A percentile compares a stretch with the other conserved stretches of the same genome.
Conservation (phyloP, 345 rosid genomes). For the Eucalyptus grandis region DNA sequence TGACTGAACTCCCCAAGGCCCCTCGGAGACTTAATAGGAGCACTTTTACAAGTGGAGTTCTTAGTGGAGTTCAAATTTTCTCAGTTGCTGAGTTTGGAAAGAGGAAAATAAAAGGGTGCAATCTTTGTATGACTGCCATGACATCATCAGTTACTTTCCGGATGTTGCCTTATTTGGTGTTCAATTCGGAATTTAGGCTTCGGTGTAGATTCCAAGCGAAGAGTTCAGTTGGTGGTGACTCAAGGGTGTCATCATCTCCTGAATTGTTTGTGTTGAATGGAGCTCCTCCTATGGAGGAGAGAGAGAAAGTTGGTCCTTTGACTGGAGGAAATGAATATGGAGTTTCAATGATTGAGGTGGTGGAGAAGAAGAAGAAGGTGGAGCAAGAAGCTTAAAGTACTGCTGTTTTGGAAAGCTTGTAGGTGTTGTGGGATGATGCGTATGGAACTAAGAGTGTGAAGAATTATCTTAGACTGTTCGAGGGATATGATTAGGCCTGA, state of each 20-base stretch:
- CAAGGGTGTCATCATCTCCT: slow-evolving; percentile 6
- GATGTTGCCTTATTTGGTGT: slow-evolving; percentile 2
- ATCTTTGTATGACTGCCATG: not conserved
- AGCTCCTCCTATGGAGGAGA: slow-evolving; percentile 6
- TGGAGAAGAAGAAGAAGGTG: not conserved
- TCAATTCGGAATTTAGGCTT: slow-evolving; percentile 5
- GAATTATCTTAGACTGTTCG: slow-evolving; percentile 43
- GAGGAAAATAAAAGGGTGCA: not conserved
- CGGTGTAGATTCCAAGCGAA: slow-evolving; percentile 31
- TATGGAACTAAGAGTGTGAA: slow-evolving; percentile 48
- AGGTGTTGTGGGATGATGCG: slow-evolving; percentile 79
- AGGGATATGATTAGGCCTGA: slow-evolving; percentile 44
- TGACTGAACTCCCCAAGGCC: not conserved
- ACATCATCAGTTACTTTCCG: slow-evolving; percentile 12
- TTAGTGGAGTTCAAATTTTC: not conserved
- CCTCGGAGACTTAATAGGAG: not conserved
- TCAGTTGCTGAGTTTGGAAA: not conserved
- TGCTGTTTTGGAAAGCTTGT: slow-evolving; percentile 11
- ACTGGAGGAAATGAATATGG: slow-evolving; percentile 5
- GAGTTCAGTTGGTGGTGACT: slow-evolving; percentile 14
- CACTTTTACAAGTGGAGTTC: not conserved
- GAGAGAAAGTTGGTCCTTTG: slow-evolving; percentile 4
- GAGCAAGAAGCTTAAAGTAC: not conserved
- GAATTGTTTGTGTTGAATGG: slow-evolving; percentile 20
- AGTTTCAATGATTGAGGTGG: not conserved